Evolutionary conservation across 805 yeast genomes (phyloP), one percentile per base, ranked within the genome.

Genomic region (Yarrowia keelungensis): DNA sequence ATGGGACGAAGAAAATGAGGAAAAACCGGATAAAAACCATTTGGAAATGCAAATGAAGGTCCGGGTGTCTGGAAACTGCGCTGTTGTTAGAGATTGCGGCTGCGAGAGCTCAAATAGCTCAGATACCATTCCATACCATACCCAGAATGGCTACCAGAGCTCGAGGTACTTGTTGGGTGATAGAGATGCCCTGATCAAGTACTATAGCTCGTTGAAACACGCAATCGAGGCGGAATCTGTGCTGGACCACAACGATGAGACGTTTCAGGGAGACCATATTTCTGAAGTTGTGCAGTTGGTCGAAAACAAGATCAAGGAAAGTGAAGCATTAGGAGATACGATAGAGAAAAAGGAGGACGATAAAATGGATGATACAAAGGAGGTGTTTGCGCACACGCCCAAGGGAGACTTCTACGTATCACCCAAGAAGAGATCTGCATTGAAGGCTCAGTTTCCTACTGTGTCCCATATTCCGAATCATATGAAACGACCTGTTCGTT

Each of bases 321-420:
- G 65, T 26, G 47, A 41, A 19, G 46, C 47, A 16, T 51, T 51
- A 16, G 53, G 19, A 15, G 41, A 35, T 5, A 11, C 26, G 32
- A 38, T 16, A 19, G 32, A 16, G 2, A 26, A 51, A 10, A 35
- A 16, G 15, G 14, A 12, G 32, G 58, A 38, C 11, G 36, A 47
- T 4, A 26, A 26, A 16, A 26, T 26, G 32, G 32, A 26, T 26
- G 32, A 32, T 16, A 43, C 12, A 14, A 51, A 8, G 61, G 61
- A 5, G 62, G 42, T 59, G 9, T 59, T 12, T 45, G 65, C 65
- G 26, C 45, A 45, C 15, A 59, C 65, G 10, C 10, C 65, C 2
- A 43, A 43, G n/a, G 65, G 65, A 15, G 46, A 42, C 51, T 59
- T 59, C 12, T 59, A 43, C 51, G 65, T 59, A 14, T 59, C 65